Evolutionary conservation across 805 yeast genomes (phyloP).

Genomic region (Saturnispora sekii): DNA sequence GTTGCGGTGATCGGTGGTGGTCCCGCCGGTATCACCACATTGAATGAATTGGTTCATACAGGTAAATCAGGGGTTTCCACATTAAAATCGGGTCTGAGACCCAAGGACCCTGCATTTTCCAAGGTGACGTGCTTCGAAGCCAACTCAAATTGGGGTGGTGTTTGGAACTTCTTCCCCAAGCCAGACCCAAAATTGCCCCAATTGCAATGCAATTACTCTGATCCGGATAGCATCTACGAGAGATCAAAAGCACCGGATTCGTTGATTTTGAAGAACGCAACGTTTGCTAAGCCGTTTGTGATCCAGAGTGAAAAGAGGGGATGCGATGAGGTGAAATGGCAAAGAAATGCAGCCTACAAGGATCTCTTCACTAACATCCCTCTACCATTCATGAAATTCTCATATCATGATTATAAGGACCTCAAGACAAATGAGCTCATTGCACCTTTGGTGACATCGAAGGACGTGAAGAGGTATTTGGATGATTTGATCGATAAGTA

Average conservation of each 20-base stretch:
- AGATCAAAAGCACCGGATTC: conserved; percentile 7
- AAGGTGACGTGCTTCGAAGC: conserved; percentile 33
- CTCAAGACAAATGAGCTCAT: conserved; percentile 7
- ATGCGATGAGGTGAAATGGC: conserved; percentile 27
- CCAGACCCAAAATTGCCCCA: conserved; percentile 19
- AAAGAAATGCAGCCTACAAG: conserved; percentile 29
- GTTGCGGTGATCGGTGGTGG: conserved; percentile 35
- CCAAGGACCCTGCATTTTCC: conserved; percentile 22
- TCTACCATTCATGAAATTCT: conserved; percentile 30
- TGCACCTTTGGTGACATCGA: conserved; percentile 13
- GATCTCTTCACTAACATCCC: conserved; percentile 36
- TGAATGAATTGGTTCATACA: conserved; percentile 27
- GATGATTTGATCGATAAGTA: conserved; percentile 15
- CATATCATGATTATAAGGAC: conserved; percentile 21
- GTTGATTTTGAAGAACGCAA: conserved; percentile 19
- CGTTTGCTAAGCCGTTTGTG: conserved; percentile 27
- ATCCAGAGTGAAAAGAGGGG: conserved; percentile 5
- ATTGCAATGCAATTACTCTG: conserved; percentile 6
- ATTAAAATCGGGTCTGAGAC: conserved; percentile 1
- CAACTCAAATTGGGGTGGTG: conserved; percentile 31
- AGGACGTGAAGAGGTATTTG: conserved; percentile 13
- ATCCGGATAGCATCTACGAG: conserved; percentile 15
- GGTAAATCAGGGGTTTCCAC: conserved; percentile 22
- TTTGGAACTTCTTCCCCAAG: conserved; percentile 24
- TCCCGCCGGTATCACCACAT: conserved; percentile 31